Conservation (phyloP, 106 monocot species). For the Dioscorea zingiberensis region DNA sequence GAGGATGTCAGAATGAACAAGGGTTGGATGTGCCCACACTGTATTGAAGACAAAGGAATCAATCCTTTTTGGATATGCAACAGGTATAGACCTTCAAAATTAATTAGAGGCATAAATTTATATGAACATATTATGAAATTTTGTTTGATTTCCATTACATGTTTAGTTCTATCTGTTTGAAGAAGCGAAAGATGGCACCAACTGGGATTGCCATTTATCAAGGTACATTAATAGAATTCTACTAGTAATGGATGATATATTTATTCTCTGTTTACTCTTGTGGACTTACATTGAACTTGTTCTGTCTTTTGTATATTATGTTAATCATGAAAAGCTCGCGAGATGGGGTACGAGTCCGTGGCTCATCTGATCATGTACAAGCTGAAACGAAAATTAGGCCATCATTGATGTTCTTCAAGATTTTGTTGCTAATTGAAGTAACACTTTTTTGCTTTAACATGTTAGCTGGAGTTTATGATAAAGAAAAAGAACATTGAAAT, state of each 20-base stretch:
- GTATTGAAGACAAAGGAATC: slow-evolving; percentile 57
- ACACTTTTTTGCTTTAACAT: too few relatives aligned
- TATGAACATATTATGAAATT: too few relatives aligned
- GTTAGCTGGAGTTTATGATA: too few relatives aligned
- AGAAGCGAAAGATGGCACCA: slow-evolving; percentile 52
- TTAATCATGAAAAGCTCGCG: slow-evolving; percentile 27
- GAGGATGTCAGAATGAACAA: slow-evolving; percentile 45
- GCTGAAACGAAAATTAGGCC: slow-evolving; percentile 25
- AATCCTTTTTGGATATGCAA: slow-evolving; percentile 67
- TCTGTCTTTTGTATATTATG: neutral
- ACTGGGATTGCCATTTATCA: slow-evolving; percentile 60
- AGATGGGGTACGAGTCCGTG: slow-evolving; percentile 45
- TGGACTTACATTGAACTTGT: neutral
- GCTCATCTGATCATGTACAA: slow-evolving; percentile 61
- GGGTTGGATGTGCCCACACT: slow-evolving; percentile 80
- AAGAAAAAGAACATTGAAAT: too few relatives aligned
- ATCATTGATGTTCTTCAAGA: neutral
- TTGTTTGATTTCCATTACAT: neutral
- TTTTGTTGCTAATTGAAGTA: too few relatives aligned
- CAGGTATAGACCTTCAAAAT: slow-evolving; percentile 21
- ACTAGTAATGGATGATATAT: neutral
- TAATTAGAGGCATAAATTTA: too few relatives aligned
- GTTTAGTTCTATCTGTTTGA: slow-evolving; percentile 50
- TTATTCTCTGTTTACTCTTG: neutral
- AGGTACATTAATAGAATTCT: slow-evolving; percentile 16